Evolutionary conservation across 2,329 filamentous ascomycete genomes (phyloP).

Genomic region (Akanthomyces uredinophilus): DNA sequence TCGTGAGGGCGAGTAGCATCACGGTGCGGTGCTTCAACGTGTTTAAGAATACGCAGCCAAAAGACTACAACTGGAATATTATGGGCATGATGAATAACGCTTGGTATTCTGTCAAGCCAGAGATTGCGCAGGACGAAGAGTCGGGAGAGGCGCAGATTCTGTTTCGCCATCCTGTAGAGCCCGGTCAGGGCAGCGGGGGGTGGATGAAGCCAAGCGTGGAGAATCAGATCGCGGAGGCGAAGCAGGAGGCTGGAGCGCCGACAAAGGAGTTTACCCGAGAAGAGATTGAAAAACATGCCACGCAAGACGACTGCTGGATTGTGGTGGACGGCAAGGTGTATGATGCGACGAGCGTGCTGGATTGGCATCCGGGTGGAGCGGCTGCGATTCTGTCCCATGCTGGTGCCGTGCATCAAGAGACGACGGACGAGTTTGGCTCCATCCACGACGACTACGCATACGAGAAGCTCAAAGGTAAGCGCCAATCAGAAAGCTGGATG

Average conservation of each 20-base stretch:
- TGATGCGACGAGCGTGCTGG: constrained; percentile 41
- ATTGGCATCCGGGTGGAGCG: constrained; percentile 46
- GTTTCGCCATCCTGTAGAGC: constrained; percentile 44
- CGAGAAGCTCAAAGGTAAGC: constrained; percentile 39
- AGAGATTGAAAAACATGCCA: constrained; percentile 48
- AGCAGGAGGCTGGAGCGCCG: constrained; percentile 39
- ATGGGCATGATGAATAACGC: constrained; percentile 53
- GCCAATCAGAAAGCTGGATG: too few species aligned
- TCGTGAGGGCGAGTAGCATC: constrained; percentile 38
- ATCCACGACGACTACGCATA: constrained; percentile 48
- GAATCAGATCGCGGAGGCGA: constrained; percentile 38
- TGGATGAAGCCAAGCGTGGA: constrained; percentile 47
- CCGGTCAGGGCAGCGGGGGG: constrained; percentile 37
- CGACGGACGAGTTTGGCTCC: constrained; percentile 43
- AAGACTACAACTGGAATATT: constrained; percentile 41
- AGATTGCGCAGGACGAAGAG: constrained; percentile 30
- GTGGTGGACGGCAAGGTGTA: constrained; percentile 48
- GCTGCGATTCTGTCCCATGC: constrained; percentile 44
- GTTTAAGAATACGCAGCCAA: constrained; percentile 46
- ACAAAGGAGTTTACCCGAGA: constrained; percentile 28
- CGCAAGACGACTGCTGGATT: constrained; percentile 47
- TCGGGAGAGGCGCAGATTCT: constrained; percentile 27
- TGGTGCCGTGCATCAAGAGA: constrained; percentile 43
- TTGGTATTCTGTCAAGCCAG: constrained; percentile 41
- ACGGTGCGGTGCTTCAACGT: constrained; percentile 43